Evolutionary conservation across 352 stramenopile genomes (phyloP).

Genomic region (Phytophthora sp.): DNA sequence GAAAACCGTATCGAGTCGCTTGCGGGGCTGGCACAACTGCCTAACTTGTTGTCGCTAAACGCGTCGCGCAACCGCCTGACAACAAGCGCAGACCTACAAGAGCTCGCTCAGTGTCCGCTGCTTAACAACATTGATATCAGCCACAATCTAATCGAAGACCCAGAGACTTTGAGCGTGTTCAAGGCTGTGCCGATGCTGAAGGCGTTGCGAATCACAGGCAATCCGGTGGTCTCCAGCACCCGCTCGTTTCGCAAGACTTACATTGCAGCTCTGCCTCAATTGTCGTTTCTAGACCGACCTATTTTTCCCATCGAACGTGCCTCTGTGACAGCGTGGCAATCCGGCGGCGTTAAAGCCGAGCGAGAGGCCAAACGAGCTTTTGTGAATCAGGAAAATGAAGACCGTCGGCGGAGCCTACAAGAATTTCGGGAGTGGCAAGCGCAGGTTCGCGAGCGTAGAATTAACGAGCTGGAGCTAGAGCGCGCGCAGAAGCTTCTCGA

Average conservation of each 20-base stretch:
- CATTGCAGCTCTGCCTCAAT: conserved; percentile 78
- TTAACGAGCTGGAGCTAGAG: conserved; percentile 63
- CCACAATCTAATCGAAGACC: conserved; percentile 90
- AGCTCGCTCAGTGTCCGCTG: conserved; percentile 71
- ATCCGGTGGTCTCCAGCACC: conserved; percentile 91
- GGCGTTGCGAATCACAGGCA: conserved; percentile 85
- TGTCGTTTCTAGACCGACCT: conserved; percentile 94
- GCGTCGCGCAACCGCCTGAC: conserved; percentile 90
- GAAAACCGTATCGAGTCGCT: conserved; percentile 91
- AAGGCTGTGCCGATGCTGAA: conserved; percentile 81
- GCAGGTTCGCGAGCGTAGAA: conserved; percentile 64
- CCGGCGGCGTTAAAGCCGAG: conserved; percentile 91
- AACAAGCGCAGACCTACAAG: conserved; percentile 65
- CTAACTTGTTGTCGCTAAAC: conserved; percentile 89
- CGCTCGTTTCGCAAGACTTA: conserved; percentile 94
- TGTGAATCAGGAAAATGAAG: conserved; percentile 81
- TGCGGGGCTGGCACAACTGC: conserved; percentile 77
- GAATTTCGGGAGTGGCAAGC: conserved; percentile 85
- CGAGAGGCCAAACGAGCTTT: conserved; percentile 69
- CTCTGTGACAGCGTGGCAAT: conserved; percentile 85
- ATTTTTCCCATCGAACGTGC: conserved; percentile 93
- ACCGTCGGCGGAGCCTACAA: conserved; percentile 65
- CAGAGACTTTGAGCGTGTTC: conserved; percentile 80
- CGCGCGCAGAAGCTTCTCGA: conserved; percentile 46
- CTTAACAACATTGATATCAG: conserved; percentile 94